A percentile compares a stretch with the other conserved stretches of the same genome.
These are phyloP conservation scores for Jaapia argillacea DNA, from an alignment of 768 basidiomycete species.

Conservation along the genomic window DNA sequence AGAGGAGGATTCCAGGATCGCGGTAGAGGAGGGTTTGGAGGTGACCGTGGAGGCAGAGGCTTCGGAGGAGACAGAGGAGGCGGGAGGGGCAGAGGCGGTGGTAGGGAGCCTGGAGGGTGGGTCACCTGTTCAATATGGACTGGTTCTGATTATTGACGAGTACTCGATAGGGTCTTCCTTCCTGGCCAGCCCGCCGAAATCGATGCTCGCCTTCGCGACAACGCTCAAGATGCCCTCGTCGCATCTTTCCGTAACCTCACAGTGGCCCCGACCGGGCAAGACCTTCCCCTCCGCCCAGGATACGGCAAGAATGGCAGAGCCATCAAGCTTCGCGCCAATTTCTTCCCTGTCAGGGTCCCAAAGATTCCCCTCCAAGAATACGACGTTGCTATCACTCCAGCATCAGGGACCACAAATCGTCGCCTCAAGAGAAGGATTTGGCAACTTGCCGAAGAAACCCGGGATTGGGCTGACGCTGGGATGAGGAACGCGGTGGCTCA, in stretches of 20 bases:
- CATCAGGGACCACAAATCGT: conserved; percentile 18
- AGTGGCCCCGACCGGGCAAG: conserved; percentile 16
- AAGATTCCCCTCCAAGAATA: conserved; percentile 39
- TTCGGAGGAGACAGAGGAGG: conserved; percentile 16
- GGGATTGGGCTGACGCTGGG: conserved; percentile 29
- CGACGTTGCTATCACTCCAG: conserved; percentile 31
- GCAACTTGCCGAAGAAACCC: conserved; percentile 34
- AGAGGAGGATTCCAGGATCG: conserved; percentile 15
- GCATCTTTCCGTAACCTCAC: conserved; percentile 16
- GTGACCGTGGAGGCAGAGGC: conserved; percentile 16
- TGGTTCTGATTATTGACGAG: conserved; percentile 2
- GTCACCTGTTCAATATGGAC: conserved; percentile 7
- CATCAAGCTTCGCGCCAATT: conserved; percentile 42
- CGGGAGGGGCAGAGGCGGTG: conserved; percentile 7
- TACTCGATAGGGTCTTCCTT: conserved; percentile 27
- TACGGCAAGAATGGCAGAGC: conserved; percentile 32
- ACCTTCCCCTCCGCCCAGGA: conserved; percentile 37
- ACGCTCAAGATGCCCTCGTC: conserved; percentile 35
- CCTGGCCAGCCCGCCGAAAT: conserved; percentile 32
- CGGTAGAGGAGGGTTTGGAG: conserved; percentile 10
- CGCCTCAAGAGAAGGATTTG: conserved; percentile 37
- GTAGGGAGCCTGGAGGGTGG: conserved; percentile 30
- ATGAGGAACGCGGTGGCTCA: conserved; percentile 35
- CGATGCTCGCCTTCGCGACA: conserved; percentile 37
- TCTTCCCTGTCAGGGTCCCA: conserved; percentile 39